These are phyloP conservation scores for Juncus effusus DNA, from an alignment of 176 grass and related monocot species.

Conservation along the genomic window DNA sequence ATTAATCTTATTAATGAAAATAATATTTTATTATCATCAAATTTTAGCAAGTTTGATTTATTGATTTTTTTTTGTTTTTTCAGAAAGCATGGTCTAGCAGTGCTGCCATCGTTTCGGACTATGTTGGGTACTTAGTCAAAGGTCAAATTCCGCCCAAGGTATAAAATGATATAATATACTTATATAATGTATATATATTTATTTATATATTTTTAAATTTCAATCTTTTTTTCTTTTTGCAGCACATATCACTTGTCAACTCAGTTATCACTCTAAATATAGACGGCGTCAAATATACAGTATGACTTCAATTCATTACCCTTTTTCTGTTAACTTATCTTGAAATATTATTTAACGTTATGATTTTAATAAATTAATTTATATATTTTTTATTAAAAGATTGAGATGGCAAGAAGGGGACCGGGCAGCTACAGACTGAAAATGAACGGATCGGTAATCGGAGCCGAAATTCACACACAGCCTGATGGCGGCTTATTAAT, in stretches of 20 bases:
- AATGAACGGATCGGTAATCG: conserved; percentile 84
- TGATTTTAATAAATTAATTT: conserved; percentile 27
- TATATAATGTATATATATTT: conserved; percentile 26
- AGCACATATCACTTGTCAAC: conserved; percentile 99
- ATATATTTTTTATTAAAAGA: conserved; percentile 38
- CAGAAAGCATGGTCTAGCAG: conserved; percentile 98
- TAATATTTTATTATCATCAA: conserved; percentile 9
- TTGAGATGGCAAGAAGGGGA: conserved; percentile 78
- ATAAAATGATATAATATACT: conserved; percentile 28
- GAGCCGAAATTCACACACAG: conserved; percentile 89
- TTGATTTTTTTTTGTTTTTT: conserved; percentile 34
- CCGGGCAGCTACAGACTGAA: conserved; percentile 90
- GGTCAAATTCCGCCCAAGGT: conserved; percentile 99
- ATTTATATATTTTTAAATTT: conserved; percentile 34
- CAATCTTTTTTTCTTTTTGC: conserved; percentile 42
- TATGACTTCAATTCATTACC: conserved; percentile 37
- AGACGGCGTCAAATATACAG: conserved; percentile 95
- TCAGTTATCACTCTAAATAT: conserved; percentile 89
- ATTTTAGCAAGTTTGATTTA: conserved; percentile 11
- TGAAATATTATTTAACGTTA: conserved; percentile 9
- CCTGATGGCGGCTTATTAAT: conserved; percentile 95
- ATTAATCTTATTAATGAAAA: not conserved
- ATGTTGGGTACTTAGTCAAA: conserved; percentile 97
- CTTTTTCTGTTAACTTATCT: conserved; percentile 31
- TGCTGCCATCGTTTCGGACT: conserved; percentile 64